Percentiles rank a stretch among this genome's conserved stretches.
These are phyloP conservation scores for Penicillium sclerotigenum DNA, from an alignment of 2,329 filamentous ascomycete species.

Conservation along the genomic window DNA sequence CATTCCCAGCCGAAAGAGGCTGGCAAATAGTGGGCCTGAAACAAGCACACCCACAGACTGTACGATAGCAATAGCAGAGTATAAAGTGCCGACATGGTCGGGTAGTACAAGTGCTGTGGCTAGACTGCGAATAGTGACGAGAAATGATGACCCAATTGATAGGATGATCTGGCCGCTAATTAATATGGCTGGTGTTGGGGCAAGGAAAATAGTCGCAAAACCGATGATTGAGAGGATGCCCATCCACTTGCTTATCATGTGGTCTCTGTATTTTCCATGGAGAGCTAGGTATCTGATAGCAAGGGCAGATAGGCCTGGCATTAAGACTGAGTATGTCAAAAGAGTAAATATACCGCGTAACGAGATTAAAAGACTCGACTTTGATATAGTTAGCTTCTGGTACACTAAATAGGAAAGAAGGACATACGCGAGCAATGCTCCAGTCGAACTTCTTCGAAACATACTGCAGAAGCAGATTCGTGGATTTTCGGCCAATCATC, in stretches of 20 bases:
- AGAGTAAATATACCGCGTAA: slow-evolving; percentile 24
- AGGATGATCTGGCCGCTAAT: slow-evolving; percentile 23
- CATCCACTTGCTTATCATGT: slow-evolving; percentile 19
- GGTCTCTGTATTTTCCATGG: slow-evolving; percentile 21
- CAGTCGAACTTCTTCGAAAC: slow-evolving; percentile 30
- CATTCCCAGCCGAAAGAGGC: slow-evolving; percentile 26
- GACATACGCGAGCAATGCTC: slow-evolving; percentile 26
- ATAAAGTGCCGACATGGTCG: slow-evolving; percentile 29
- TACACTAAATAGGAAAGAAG: too few relatives aligned
- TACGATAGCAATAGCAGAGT: slow-evolving; percentile 25
- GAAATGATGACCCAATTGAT: slow-evolving; percentile 26
- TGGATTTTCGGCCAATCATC: slow-evolving; percentile 21
- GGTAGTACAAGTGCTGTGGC: slow-evolving; percentile 26
- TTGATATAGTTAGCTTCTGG: neutral
- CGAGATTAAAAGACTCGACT: slow-evolving; percentile 31
- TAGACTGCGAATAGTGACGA: slow-evolving; percentile 22
- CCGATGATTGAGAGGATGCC: slow-evolving; percentile 23
- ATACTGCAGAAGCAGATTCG: slow-evolving; percentile 28
- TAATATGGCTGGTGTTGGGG: slow-evolving; percentile 15
- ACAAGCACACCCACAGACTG: slow-evolving; percentile 20
- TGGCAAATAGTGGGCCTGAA: slow-evolving; percentile 27
- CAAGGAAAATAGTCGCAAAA: slow-evolving; percentile 15
- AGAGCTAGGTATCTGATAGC: slow-evolving; percentile 18
- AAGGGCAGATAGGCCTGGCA: slow-evolving; percentile 20
- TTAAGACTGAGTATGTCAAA: slow-evolving; percentile 21